Evolutionary conservation across 1,284 basidiomycete genomes (phyloP), one percentile per base, ranked within the genome.

Genomic region (Marasmius oreades): DNA sequence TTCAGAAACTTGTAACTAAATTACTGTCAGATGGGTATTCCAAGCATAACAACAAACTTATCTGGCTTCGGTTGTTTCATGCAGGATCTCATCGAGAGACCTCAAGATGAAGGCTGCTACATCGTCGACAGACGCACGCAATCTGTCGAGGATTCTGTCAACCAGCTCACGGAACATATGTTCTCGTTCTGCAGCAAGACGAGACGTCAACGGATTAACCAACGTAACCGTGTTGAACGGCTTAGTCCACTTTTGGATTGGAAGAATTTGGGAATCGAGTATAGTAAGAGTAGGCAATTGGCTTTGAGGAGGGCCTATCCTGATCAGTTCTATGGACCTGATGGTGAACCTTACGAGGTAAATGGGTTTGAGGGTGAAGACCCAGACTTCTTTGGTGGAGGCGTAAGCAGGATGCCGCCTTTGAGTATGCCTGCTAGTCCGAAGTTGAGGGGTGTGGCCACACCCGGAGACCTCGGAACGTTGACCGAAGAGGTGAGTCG

Each of bases 11-110:
- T 22, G 55, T 36, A 37, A 12, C 60, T 53, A 57, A 51, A 52
- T 18, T 20, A 54, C 58, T 61, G 50, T 14, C 63, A 88, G 85
- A 99, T 99, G 96, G 96, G 96, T 63, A 94, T 99, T 57, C 96
- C 96, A 0, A 93, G 90, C 50, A 88, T 98, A 61, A 98, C 96
- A 26, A 99, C 96, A 57, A 98, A 99, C 76, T 77, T 99, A 43
- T 97, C 94, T 26, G 96, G 96, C 42, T 97, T 98, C 64, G 95
- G 95, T 23, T 98, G 94, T 72, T 98, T 97, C 78, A 96, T 98
- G 92, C 93, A 97, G 73, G 96, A 99, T 69, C 81, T 97, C n/a
- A 95, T 99, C 65, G 96, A 99, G 64, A 85, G 82, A 11, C 93
- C 93, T 0, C 78, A 85, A 59, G 89, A 91, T 44, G 90, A 92